Evolutionary conservation across 176 grass and related monocot genomes (phyloP).

Genomic region (Saccharum spontaneum): DNA sequence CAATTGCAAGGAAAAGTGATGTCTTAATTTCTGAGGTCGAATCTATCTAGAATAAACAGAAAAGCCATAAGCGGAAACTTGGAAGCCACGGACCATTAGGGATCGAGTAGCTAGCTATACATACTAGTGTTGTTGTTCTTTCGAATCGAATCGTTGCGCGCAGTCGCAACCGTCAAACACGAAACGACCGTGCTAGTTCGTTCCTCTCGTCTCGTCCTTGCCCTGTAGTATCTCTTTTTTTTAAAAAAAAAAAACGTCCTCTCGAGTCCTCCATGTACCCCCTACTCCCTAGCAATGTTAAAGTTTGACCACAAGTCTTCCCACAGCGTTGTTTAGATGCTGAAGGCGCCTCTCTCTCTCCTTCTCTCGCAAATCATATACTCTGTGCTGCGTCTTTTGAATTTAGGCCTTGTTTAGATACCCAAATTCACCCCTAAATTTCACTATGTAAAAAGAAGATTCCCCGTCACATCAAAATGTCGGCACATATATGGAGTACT

Average conservation of each 20-base stretch:
- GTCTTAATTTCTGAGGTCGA: not conserved
- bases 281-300: too few species aligned
- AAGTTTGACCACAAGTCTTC: too few species aligned
- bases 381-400: not conserved
- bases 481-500: too few species aligned
- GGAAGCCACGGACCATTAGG: not conserved
- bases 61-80: slow-evolving; percentile 11
- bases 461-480: too few species aligned
- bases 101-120: too few species aligned
- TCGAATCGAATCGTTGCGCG: not conserved
- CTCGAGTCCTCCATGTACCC: not conserved
- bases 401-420: too few species aligned
- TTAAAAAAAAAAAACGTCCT: not conserved
- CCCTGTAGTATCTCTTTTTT: too few species aligned
- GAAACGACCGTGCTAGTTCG: not conserved
- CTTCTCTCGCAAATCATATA: not conserved
- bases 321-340: too few species aligned
- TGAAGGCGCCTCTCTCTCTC: not conserved
- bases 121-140: not conserved
- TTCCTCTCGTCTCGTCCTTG: not conserved
- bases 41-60: not conserved
- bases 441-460: too few species aligned
- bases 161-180: not conserved
- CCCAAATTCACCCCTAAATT: too few species aligned
- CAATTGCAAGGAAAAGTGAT: too few species aligned